These are phyloP conservation scores for Solanum microdontum DNA, from an alignment of 257 asterid genomes.

Conservation along the genomic window DNA sequence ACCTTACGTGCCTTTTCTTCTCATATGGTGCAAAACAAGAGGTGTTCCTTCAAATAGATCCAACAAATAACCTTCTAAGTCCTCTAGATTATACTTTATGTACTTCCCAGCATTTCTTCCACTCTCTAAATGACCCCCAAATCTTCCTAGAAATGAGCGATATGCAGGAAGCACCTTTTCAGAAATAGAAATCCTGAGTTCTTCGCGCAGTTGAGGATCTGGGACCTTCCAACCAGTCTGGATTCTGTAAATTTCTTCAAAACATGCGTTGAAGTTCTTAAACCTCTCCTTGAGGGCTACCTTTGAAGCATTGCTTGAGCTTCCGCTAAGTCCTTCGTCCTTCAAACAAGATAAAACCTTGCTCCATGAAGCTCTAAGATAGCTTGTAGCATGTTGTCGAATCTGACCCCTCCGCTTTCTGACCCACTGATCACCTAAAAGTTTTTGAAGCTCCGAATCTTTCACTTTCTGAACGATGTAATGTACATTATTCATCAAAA, in stretches of 20 bases:
- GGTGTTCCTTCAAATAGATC: slow-evolving; percentile 94
- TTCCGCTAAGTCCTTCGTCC: slow-evolving; percentile 85
- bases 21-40: slow-evolving; percentile 67
- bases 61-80: slow-evolving; percentile 69
- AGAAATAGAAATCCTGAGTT: slow-evolving; percentile 84
- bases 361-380: slow-evolving; percentile 91
- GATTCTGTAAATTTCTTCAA: slow-evolving; percentile 73
- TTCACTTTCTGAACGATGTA: slow-evolving; percentile 89
- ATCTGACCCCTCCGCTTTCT: slow-evolving; percentile 69
- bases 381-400: slow-evolving; percentile 74
- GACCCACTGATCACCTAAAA: slow-evolving; percentile 84
- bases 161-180: slow-evolving; percentile 94
- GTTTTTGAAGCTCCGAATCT: slow-evolving; percentile 68
- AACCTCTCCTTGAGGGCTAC: slow-evolving; percentile 78
- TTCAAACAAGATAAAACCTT: slow-evolving; percentile 63
- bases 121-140: slow-evolving; percentile 75
- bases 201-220: slow-evolving; percentile 92
- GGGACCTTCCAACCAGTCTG: slow-evolving; percentile 97
- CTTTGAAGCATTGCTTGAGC: slow-evolving; percentile 71
- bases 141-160: slow-evolving; percentile 81
- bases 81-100: slow-evolving; percentile 74
- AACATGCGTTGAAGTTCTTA: slow-evolving; percentile 84
- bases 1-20: slow-evolving; percentile 69
- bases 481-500: slow-evolving; percentile 84
- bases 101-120: slow-evolving; percentile 79